A percentile compares a stretch with the other conserved stretches of the same genome.
Conservation (phyloP, 306 rosid species). For the Ormosia semicastrata region DNA sequence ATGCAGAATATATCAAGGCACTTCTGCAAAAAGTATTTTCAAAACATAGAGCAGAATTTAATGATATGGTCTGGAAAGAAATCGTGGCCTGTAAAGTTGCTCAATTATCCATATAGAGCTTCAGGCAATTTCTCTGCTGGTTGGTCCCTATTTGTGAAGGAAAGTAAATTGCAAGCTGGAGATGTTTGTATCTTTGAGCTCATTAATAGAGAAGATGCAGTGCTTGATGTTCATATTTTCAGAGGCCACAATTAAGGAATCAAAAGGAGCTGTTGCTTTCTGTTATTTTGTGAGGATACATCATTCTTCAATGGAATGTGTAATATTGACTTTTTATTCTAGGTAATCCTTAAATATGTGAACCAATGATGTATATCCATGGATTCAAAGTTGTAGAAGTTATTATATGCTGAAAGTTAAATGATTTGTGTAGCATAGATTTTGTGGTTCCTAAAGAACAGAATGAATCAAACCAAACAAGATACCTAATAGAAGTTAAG, state of each 20-base stretch:
- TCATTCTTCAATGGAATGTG: background rate
- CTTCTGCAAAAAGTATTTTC: background rate
- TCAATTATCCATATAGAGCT: background rate
- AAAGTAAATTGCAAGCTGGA: slow-evolving; percentile 10
- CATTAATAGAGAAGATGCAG: background rate
- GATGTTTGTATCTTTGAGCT: slow-evolving; percentile 29
- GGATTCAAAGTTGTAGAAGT: background rate
- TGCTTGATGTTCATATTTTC: slow-evolving; percentile 3
- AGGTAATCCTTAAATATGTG: background rate
- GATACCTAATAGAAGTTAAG: no score
- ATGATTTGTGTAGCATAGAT: no score
- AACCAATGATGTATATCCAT: background rate
- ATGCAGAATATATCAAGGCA: background rate
- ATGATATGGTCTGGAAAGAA: background rate
- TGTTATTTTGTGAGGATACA: background rate
- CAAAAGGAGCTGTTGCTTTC: background rate
- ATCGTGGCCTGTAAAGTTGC: slow-evolving; percentile 7
- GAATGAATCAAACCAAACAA: no score
- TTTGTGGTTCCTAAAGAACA: no score
- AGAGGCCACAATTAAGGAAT: background rate
- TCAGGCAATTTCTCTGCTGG: background rate
- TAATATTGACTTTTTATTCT: background rate
- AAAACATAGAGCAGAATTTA: background rate
- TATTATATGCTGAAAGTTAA: no score
- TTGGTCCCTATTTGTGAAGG: slow-evolving; percentile 11